phyloP scores from a whole-genome alignment of 257 asterid species.

The Oldenlandia corymbosa region DNA sequence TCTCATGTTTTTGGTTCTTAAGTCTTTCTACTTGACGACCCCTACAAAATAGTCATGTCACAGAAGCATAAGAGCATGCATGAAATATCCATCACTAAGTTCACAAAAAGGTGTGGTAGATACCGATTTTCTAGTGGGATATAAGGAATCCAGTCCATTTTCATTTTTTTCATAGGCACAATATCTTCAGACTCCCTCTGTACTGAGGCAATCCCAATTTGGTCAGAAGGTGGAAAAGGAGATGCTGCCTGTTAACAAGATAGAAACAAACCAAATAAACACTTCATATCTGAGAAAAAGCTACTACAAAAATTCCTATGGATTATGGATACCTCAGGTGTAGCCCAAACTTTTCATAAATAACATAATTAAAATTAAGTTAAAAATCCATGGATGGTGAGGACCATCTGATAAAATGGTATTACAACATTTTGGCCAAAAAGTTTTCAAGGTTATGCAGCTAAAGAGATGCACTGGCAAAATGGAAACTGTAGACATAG shows the following conservation, averaged over 20 bases:
- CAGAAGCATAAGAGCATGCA: slow-evolving; percentile 10
- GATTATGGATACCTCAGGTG: not conserved
- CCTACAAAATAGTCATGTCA: slow-evolving; percentile 36
- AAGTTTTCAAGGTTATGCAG: not conserved
- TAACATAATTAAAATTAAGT: not conserved
- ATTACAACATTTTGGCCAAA: not conserved
- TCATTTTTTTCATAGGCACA: slow-evolving; percentile 94
- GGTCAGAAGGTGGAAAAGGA: slow-evolving; percentile 98
- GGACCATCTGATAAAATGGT: no score
- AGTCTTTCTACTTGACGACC: slow-evolving; percentile 91
- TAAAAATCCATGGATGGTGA: not conserved
- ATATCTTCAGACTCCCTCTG: slow-evolving; percentile 95
- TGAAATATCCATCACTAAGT: not conserved
- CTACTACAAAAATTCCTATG: not conserved
- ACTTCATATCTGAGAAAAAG: not conserved
- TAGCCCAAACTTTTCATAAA: not conserved
- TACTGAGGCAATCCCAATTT: slow-evolving; percentile 90
- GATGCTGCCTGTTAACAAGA: slow-evolving; percentile 57
- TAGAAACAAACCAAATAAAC: slow-evolving; percentile 4
- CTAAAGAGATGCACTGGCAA: not conserved
- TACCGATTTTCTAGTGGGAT: slow-evolving; percentile 82
- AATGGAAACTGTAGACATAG: not conserved
- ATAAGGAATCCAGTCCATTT: slow-evolving; percentile 98
- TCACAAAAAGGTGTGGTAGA: slow-evolving; percentile 1
- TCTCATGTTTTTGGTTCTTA: no score